Conservation (phyloP, 257 asterid genomes). For the Solanum appendiculatum region DNA sequence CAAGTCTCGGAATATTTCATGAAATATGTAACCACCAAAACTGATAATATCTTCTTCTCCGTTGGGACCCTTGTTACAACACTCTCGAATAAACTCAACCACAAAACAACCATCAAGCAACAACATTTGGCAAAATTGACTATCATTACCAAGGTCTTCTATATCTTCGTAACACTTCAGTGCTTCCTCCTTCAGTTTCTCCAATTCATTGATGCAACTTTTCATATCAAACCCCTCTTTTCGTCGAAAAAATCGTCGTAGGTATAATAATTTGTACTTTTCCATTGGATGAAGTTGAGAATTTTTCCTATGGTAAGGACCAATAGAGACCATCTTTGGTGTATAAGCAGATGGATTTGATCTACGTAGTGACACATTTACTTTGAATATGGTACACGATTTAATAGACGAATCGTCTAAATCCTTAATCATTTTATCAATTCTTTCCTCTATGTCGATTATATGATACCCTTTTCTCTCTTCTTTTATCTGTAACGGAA, state of each 20-base stretch:
- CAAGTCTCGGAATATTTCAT: neutral
- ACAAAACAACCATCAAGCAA: slow-evolving; percentile 12
- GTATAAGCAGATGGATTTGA: neutral
- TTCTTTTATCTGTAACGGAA: neutral
- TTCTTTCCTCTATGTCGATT: neutral
- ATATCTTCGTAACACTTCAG: neutral
- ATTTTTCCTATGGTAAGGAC: slow-evolving; percentile 4
- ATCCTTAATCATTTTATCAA: neutral
- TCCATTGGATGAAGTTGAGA: neutral
- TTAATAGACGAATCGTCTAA: neutral
- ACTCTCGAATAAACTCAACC: slow-evolving; percentile 3
- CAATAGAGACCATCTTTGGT: slow-evolving; percentile 6
- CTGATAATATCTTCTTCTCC: neutral
- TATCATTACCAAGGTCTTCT: neutral
- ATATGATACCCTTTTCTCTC: neutral
- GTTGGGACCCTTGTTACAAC: neutral
- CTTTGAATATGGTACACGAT: neutral
- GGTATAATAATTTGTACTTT: neutral
- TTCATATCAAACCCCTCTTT: neutral
- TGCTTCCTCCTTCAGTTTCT: neutral
- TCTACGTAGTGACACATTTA: neutral
- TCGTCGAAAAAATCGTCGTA: neutral
- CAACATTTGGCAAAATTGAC: neutral
- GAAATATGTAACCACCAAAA: neutral
- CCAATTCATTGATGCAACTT: neutral